A percentile compares a stretch with the other conserved stretches of the same genome.
Evolutionary conservation across 2,329 filamentous ascomycete genomes (phyloP).

Genomic region (Talaromyces sp.): DNA sequence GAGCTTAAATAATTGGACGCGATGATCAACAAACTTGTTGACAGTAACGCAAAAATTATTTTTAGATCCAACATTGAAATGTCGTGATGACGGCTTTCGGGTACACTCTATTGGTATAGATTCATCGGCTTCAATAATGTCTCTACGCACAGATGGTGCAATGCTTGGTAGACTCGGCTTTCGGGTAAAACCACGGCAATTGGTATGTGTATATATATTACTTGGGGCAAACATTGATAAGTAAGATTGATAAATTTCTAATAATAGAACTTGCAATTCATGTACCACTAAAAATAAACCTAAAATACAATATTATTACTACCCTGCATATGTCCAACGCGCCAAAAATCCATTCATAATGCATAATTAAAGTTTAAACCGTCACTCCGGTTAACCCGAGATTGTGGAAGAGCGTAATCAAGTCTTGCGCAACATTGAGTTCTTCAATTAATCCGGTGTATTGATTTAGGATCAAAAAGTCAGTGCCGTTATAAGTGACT

Average conservation of each 20-base stretch:
- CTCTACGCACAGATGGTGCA: too few relatives aligned
- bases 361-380: background rate
- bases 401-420: constrained; percentile 9
- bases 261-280: background rate
- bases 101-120: background rate
- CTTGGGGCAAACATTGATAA: background rate
- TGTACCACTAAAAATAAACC: background rate
- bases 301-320: background rate
- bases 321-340: background rate
- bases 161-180: background rate
- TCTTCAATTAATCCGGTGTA: constrained; percentile 9
- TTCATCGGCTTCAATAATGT: background rate
- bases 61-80: background rate
- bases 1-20: background rate
- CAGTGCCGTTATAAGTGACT: constrained; percentile 12
- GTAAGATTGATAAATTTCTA: background rate
- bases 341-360: background rate
- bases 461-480: constrained; percentile 10
- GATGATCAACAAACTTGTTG: background rate
- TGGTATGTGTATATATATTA: background rate
- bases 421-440: constrained; percentile 6
- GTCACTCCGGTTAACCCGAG: background rate
- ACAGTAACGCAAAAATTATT: background rate
- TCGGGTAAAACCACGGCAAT: background rate
- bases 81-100: background rate